Conservation (phyloP, 1,284 basidiomycete genomes). For the Fomitopsis schrenkii region DNA sequence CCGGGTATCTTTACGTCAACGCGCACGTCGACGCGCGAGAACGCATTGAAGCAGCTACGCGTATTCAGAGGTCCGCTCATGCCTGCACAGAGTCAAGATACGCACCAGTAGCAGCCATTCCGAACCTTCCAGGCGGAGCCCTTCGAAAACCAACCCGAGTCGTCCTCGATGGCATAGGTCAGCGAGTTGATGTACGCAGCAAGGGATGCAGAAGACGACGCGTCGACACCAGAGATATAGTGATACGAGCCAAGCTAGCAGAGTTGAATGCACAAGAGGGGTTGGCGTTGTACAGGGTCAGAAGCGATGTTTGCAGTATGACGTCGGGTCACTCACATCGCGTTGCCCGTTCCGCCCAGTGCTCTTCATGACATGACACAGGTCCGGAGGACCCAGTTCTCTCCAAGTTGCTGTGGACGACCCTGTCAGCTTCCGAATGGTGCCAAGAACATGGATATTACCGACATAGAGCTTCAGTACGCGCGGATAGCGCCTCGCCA, state of each 20-base stretch:
- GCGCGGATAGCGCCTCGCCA: conserved; percentile 84
- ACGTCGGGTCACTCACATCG: conserved; percentile 57
- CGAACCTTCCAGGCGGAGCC: conserved; percentile 87
- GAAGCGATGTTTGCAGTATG: neutral
- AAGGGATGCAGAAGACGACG: conserved; percentile 93
- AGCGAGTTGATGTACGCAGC: conserved; percentile 98
- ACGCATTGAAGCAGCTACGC: conserved; percentile 92
- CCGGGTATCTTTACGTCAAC: conserved; percentile 99
- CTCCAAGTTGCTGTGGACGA: conserved; percentile 76
- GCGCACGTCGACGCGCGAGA: conserved; percentile 93
- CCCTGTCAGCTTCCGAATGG: neutral
- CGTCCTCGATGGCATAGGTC: conserved; percentile 92
- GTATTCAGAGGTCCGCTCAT: neutral
- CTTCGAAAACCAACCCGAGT: conserved; percentile 90
- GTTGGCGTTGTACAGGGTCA: neutral
- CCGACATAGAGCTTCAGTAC: conserved; percentile 91
- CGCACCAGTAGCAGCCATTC: conserved; percentile 92
- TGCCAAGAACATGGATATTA: conserved; percentile 14
- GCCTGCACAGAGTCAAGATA: conserved; percentile 5
- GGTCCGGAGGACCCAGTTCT: conserved; percentile 95
- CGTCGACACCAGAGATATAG: conserved; percentile 94
- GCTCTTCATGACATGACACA: conserved; percentile 95
- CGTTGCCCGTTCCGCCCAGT: conserved; percentile 80
- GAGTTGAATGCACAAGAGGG: neutral
- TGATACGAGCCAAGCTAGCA: conserved; percentile 87